Base-by-base conservation (phyloP, 768 basidiomycete species). In the Plicaturopsis crispa region DNA sequence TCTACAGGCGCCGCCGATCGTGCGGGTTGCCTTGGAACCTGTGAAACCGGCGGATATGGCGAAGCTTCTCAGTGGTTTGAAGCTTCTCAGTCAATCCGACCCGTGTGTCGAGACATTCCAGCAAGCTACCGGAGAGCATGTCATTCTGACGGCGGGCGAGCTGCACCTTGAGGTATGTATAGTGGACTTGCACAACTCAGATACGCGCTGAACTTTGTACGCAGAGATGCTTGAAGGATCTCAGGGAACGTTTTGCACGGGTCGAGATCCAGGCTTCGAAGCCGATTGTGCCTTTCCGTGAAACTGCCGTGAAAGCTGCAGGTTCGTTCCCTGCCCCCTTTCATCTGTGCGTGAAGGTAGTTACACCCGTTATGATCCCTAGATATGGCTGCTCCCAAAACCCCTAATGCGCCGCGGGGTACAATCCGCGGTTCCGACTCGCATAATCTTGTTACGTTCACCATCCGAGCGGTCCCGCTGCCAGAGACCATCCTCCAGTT, bases 61-160 rank as follows among this genome's bases (percentile, higher is more conserved):
- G 1, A 91, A 88, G 55, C 69, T 99, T 17, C 72, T 98, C 32
- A 72, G 71, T 24, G 96, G 96, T 1, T 65, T 99, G 39, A 86
- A 84, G 47, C 66, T 98, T 10, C 75, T 99, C 23, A 85, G 83
- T 48, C 93, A 97, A 54, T 84, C 92, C 4, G 96, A 98, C 63
- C 94, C 96, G 1, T 98, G 92, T 47, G 93, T 94, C 4, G 91
- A 98, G 55, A 93, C 88, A 0, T 92, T 97, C 57, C 92, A 97
- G 48, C 96, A 98, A 59, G 78, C 89, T 50, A 96, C 93, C 0
- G 96, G 96, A 22, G 96, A 99, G 57, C 85, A 96, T 57, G 96
- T 99, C 40, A 96, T 99, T 46, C 61, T 97, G 43, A 88, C 88
- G 3, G 96, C 96, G 1, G 96, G 96, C 22, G 94, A 98, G 54